Conservation (phyloP, 768 basidiomycete species). For the Serpula lacrymans region DNA sequence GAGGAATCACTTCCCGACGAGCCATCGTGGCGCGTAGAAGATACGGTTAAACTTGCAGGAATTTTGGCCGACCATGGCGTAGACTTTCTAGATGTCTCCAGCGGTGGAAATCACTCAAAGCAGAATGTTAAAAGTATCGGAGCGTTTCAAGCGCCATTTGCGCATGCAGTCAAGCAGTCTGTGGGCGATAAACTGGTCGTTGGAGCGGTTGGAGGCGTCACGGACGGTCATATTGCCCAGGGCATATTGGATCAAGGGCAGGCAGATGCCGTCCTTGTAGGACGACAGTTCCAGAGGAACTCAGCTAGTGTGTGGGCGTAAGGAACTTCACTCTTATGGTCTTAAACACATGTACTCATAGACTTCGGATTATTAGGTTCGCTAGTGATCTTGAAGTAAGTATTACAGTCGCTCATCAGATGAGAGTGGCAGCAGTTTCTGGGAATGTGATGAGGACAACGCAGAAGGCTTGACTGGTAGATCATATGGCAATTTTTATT, state of each 20-base stretch:
- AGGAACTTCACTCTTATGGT: conserved; percentile 8
- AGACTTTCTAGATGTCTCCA: conserved; percentile 73
- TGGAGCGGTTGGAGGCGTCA: conserved; percentile 22
- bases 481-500: no score
- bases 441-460: no score
- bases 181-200: conserved; percentile 38
- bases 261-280: conserved; percentile 48
- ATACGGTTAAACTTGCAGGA: conserved; percentile 58
- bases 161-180: conserved; percentile 48
- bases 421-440: no score
- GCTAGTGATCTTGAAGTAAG: conserved; percentile 54
- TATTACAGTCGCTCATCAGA: conserved; percentile 49
- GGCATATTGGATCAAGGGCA: conserved; percentile 39
- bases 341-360: not conserved
- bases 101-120: conserved; percentile 52
- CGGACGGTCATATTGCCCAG: conserved; percentile 40
- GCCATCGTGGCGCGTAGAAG: conserved; percentile 65
- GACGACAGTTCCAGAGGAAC: conserved; percentile 58
- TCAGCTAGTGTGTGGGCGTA: conserved; percentile 43
- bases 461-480: no score
- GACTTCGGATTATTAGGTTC: conserved; percentile 24
- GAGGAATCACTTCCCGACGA: conserved; percentile 55
- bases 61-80: conserved; percentile 63
- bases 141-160: conserved; percentile 54
- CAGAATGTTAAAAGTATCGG: conserved; percentile 25